Evolutionary conservation across 805 yeast genomes (phyloP).

Genomic region (Osmozyma mogii): DNA sequence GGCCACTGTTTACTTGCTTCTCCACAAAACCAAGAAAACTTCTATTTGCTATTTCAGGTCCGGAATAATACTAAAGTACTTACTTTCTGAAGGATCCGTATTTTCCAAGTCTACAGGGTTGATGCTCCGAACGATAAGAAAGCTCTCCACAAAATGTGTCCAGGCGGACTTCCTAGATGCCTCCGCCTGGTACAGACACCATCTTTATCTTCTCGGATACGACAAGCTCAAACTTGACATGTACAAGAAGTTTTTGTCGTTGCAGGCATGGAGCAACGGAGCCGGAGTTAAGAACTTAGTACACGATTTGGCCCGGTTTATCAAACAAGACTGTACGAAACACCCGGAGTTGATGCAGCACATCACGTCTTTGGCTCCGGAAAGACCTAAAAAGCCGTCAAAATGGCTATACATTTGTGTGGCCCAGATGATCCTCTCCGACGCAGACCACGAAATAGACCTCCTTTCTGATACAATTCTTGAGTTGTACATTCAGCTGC

Average conservation of each 20-base stretch:
- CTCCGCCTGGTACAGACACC: constrained; percentile 26
- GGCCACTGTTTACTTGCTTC: too few relatives aligned
- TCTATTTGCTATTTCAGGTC: too few relatives aligned
- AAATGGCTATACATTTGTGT: constrained; percentile 20
- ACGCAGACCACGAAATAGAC: constrained; percentile 16
- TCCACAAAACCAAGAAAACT: too few relatives aligned
- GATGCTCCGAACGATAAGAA: too few relatives aligned
- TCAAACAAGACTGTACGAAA: constrained; percentile 20
- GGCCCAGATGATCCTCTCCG: constrained; percentile 19
- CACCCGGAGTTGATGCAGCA: constrained; percentile 6
- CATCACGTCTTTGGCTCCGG: constrained; percentile 1
- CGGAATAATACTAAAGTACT: too few relatives aligned
- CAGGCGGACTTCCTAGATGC: too few relatives aligned
- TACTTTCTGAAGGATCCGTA: too few relatives aligned
- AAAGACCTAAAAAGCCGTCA: too few relatives aligned
- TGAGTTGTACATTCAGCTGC: constrained; percentile 20
- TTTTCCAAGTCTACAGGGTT: too few relatives aligned
- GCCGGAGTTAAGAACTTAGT: constrained; percentile 26
- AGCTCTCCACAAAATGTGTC: too few relatives aligned
- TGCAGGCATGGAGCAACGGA: constrained; percentile 23
- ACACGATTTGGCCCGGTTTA: constrained; percentile 24
- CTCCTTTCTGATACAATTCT: constrained; percentile 23
- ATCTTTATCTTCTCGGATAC: constrained; percentile 26
- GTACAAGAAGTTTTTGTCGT: constrained; percentile 24
- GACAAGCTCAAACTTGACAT: constrained; percentile 25